Evolutionary conservation across 208 protist species (phyloP), one percentile per base, ranked within the genome.

Genomic region (Trypanosoma brucei): DNA sequence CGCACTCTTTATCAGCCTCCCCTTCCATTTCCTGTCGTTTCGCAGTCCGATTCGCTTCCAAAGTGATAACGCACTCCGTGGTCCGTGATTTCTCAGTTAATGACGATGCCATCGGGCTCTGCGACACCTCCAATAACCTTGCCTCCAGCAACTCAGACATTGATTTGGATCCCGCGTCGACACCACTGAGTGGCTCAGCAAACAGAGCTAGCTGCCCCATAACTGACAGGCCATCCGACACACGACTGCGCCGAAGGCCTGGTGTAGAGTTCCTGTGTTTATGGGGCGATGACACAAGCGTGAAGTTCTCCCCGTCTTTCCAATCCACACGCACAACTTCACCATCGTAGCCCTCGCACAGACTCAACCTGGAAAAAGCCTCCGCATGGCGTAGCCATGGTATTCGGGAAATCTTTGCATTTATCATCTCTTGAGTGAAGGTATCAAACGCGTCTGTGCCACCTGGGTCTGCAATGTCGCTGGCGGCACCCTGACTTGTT

Each of bases 361-460:
- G 71, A 14, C 66, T 59, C 36, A 92, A 65, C 36, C 77, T 73
- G 8, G 78, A 88, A 61, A 92, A 92, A 37, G 70, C 82, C 6
- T 78, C 80, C 0, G 82, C 79, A 59, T 92, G 70, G 35, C 72
- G 71, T 63, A 92, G 55, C 85, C 85, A 92, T 37, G 85, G 85
- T 31, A 86, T 72, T 38, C 69, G 59, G 31, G 70, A 74, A 30
- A 90, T 59, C 11, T 80, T 65, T n/a, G 71, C 70, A 6, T 52
- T 52, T 22, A 84, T 55, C 50, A 76, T 69, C 11, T 72, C 40
- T 30, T 67, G 69, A 6, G 71, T 77, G 48, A 53, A 51, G 3
- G 71, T 63, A 38, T 63, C 63, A 13, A 80, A 79, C 2, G 70
- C 52, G 34, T 50, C 63, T 55, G 72, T 65, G 22, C 81, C 48